Evolutionary conservation across 73 alveolate genomes (phyloP).

Genomic region (Breviolum minutum): DNA sequence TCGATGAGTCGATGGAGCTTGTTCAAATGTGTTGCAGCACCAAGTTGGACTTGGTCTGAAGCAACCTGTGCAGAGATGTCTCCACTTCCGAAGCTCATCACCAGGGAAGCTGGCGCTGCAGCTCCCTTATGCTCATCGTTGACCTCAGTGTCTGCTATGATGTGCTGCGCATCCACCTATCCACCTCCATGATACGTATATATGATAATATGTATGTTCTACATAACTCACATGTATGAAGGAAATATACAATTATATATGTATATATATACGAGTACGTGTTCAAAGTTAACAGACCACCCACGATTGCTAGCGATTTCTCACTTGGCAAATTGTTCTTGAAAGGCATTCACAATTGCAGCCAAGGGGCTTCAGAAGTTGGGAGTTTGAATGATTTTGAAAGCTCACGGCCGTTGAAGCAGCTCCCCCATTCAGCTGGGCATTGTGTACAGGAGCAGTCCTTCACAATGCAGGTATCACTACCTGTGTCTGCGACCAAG

Average conservation of each 20-base stretch:
- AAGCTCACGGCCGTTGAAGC: not conserved
- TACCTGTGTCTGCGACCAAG: slow-evolving; percentile 43
- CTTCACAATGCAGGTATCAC: slow-evolving; percentile 25
- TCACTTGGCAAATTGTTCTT: no score
- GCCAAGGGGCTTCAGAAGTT: not conserved
- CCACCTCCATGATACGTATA: no score
- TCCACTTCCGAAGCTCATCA: slow-evolving; percentile 27
- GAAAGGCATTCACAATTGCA: not conserved
- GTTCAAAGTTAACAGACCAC: no score
- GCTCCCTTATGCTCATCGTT: not conserved
- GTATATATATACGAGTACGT: no score
- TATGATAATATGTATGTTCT: no score
- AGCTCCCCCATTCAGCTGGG: slow-evolving; percentile 44
- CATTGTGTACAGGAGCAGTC: not conserved
- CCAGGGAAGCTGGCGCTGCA: not conserved
- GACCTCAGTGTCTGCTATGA: no score
- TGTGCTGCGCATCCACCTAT: no score
- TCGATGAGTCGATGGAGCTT: no score
- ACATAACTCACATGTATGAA: no score
- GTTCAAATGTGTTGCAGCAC: not conserved
- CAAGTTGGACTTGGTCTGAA: slow-evolving; percentile 26
- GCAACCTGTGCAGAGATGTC: slow-evolving; percentile 23
- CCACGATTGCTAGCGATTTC: no score
- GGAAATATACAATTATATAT: no score
- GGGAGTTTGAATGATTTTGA: not conserved